Conservation (phyloP, 129 eudicot species). For the Artemisia annua region DNA sequence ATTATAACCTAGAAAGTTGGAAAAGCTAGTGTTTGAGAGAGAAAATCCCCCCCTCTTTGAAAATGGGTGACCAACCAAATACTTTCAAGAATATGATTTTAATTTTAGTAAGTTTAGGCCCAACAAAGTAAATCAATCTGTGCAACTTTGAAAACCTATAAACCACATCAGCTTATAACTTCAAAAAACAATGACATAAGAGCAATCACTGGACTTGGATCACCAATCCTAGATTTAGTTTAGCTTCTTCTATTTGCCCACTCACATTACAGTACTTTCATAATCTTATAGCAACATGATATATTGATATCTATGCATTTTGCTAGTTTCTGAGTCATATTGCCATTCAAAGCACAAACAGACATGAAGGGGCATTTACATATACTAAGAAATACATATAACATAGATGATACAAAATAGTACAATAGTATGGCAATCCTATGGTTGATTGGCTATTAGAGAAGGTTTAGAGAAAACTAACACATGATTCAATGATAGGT, state of each 20-base stretch:
- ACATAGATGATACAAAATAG: too few relatives aligned
- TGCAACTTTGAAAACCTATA: slow-evolving; percentile 4
- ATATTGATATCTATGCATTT: not conserved
- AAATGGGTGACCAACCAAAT: not conserved
- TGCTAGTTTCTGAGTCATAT: not conserved
- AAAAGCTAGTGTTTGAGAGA: not conserved
- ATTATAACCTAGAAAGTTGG: not conserved
- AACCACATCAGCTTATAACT: slow-evolving; percentile 9
- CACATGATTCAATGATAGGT: not conserved
- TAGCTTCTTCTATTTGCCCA: too few relatives aligned
- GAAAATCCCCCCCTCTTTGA: not conserved
- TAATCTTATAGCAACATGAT: too few relatives aligned
- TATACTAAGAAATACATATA: too few relatives aligned
- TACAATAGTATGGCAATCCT: too few relatives aligned
- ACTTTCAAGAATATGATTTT: not conserved
- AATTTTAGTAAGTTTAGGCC: not conserved
- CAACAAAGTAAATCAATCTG: slow-evolving; percentile 12
- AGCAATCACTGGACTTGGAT: not conserved
- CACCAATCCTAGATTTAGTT: not conserved
- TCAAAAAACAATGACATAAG: not conserved
- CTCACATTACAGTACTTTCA: too few relatives aligned
- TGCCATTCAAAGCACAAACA: too few relatives aligned
- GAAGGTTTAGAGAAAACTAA: not conserved
- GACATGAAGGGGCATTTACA: too few relatives aligned
- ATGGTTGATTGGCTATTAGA: not conserved